phyloP scores from a whole-genome alignment of 2,329 filamentous ascomycete species.

The Triangularia verruculosa region DNA sequence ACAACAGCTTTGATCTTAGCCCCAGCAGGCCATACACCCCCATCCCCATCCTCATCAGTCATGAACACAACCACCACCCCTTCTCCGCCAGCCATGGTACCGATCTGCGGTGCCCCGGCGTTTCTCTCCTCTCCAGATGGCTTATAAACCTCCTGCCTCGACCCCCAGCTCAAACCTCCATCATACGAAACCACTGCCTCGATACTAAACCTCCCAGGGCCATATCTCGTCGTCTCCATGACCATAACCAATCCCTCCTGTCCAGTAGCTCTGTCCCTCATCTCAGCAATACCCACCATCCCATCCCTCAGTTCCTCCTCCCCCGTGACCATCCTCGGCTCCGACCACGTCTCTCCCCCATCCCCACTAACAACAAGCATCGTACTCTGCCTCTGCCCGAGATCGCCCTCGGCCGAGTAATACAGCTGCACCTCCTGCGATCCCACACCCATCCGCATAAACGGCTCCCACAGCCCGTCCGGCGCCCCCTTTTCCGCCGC shows the following conservation, averaged over 20 bases:
- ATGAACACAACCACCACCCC: neutral
- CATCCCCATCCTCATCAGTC: neutral
- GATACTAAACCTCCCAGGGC: conserved; percentile 37
- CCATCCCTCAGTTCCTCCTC: conserved; percentile 40
- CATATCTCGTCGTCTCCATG: conserved; percentile 43
- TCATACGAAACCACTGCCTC: conserved; percentile 46
- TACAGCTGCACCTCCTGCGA: conserved; percentile 40
- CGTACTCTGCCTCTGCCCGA: conserved; percentile 42
- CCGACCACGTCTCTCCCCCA: conserved; percentile 42
- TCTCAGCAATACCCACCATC: conserved; percentile 44
- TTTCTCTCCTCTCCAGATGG: neutral
- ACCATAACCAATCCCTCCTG: conserved; percentile 42
- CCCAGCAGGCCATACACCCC: neutral
- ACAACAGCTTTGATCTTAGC: neutral
- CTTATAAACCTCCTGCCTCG: conserved; percentile 33
- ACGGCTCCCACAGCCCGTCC: conserved; percentile 50
- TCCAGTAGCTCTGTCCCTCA: conserved; percentile 29
- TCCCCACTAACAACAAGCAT: conserved; percentile 46
- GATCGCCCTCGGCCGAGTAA: conserved; percentile 45
- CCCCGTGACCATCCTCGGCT: conserved; percentile 37
- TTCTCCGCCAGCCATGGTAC: neutral
- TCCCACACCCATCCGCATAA: conserved; percentile 36
- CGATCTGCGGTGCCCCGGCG: neutral
- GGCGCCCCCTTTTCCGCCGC: conserved; percentile 35
- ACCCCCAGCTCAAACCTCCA: conserved; percentile 39